These are phyloP conservation scores for Fraxinus pennsylvanica DNA, from an alignment of 257 asterid genomes.

Conservation along the genomic window DNA sequence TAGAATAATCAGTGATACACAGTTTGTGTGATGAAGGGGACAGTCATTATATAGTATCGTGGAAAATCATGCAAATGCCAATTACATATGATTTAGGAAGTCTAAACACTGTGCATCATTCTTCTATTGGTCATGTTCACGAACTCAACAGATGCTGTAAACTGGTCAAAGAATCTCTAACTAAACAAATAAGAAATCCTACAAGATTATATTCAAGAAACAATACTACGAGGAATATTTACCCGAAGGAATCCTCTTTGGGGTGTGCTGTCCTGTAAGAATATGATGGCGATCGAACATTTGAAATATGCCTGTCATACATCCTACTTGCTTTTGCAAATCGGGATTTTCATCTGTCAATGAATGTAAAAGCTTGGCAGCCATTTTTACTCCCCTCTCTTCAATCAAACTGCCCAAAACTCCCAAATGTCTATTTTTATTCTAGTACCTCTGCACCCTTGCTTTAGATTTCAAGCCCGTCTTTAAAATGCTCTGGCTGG, in stretches of 20 bases:
- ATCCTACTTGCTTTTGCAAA: constrained; percentile 86
- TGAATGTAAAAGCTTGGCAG: constrained; percentile 80
- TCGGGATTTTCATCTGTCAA: constrained; percentile 80
- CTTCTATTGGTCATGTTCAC: not conserved
- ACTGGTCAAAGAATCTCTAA: constrained; percentile 12
- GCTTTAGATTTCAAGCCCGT: not conserved
- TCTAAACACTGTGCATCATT: not conserved
- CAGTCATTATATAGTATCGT: not conserved
- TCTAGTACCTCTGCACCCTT: not conserved
- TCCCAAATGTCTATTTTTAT: constrained; percentile 9
- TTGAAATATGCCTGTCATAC: constrained; percentile 89
- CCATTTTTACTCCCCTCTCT: constrained; percentile 51
- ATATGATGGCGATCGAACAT: constrained; percentile 72
- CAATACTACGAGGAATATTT: constrained; percentile 24
- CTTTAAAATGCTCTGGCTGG: not conserved
- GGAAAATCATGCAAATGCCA: not conserved
- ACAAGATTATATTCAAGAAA: constrained; percentile 16
- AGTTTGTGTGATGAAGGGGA: not conserved
- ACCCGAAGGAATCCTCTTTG: constrained; percentile 57
- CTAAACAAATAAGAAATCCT: constrained; percentile 3
- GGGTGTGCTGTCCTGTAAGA: constrained; percentile 51
- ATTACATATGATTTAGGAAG: not conserved
- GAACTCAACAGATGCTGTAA: not conserved
- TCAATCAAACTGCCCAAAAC: constrained; percentile 17
- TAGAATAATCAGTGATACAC: not conserved